Percentiles rank a stretch among this genome's conserved stretches.
phyloP scores from a whole-genome alignment of 2,329 filamentous ascomycete species.

The Exophiala calicioides region DNA sequence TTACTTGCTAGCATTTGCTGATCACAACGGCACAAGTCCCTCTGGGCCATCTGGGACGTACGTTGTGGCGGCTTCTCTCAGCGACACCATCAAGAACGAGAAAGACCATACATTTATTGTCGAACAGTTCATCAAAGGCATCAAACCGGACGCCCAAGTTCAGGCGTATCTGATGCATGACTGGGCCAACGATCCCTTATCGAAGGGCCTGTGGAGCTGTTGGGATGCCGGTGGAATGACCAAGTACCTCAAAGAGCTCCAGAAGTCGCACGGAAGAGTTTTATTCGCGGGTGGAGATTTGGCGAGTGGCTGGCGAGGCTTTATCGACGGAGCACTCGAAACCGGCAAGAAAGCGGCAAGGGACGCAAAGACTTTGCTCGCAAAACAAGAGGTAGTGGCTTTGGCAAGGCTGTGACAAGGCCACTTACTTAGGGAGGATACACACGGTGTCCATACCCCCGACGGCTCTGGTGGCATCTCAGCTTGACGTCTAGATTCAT shows the following conservation, averaged over 20 bases:
- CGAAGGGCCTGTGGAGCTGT: conserved; percentile 28
- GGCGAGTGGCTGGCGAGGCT: conserved; percentile 34
- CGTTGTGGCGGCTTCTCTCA: too few species aligned
- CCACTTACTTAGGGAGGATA: too few species aligned
- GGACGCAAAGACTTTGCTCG: too few species aligned
- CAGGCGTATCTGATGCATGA: conserved; percentile 24
- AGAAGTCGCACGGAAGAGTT: conserved; percentile 32
- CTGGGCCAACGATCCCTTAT: conserved; percentile 34
- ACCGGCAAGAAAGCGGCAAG: too few species aligned
- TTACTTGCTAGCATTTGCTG: not conserved
- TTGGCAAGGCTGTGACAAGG: too few species aligned
- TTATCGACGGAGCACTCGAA: conserved; percentile 38
- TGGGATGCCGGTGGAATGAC: conserved; percentile 29
- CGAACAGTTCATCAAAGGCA: not conserved
- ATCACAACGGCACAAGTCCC: too few species aligned
- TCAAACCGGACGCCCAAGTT: not conserved
- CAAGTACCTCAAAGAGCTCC: conserved; percentile 33
- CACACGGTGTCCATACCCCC: too few species aligned
- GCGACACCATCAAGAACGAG: too few species aligned
- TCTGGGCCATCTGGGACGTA: too few species aligned
- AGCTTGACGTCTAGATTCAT: too few species aligned
- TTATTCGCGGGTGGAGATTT: conserved; percentile 34
- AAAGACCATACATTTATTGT: not conserved
- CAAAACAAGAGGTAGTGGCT: too few species aligned
- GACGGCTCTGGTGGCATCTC: too few species aligned